Evolutionary conservation across 129 eudicot genomes (phyloP).

Genomic region (Arctium minus): DNA sequence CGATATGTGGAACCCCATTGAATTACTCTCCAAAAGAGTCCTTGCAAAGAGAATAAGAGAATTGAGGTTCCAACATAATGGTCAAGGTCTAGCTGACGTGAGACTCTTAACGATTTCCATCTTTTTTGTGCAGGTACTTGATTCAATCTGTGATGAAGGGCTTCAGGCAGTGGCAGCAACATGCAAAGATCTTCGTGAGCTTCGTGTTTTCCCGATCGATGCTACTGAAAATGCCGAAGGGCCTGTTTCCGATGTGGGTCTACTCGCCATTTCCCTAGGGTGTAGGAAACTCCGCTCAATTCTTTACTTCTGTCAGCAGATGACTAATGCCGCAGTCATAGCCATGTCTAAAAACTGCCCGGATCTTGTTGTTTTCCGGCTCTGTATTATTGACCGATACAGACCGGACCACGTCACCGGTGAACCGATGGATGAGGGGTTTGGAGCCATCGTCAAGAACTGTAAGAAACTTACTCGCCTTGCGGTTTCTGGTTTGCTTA

Average conservation of each 20-base stretch:
- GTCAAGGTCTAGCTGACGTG: too few relatives aligned
- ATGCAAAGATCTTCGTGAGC: slow-evolving; percentile 68
- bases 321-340: slow-evolving; percentile 74
- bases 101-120: background rate
- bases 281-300: slow-evolving; percentile 55
- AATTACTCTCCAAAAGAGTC: too few relatives aligned
- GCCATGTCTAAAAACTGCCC: slow-evolving; percentile 71
- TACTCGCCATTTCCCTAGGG: slow-evolving; percentile 59
- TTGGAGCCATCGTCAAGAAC: slow-evolving; percentile 74
- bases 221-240: slow-evolving; percentile 46
- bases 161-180: slow-evolving; percentile 64
- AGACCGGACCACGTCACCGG: slow-evolving; percentile 48
- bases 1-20: too few relatives aligned
- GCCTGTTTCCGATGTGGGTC: slow-evolving; percentile 63
- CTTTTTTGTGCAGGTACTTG: slow-evolving; percentile 39
- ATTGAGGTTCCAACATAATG: too few relatives aligned
- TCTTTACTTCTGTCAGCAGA: slow-evolving; percentile 62
- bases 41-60: too few relatives aligned
- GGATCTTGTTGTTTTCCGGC: slow-evolving; percentile 60
- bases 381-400: slow-evolving; percentile 59
- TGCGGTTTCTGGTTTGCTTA: slow-evolving; percentile 57
- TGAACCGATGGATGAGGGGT: slow-evolving; percentile 73
- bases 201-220: slow-evolving; percentile 65
- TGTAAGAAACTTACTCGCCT: slow-evolving; percentile 73
- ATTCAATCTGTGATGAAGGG: slow-evolving; percentile 65